Evolutionary conservation across 805 yeast genomes (phyloP).

Genomic region (Zygoascus ofunaensis): DNA sequence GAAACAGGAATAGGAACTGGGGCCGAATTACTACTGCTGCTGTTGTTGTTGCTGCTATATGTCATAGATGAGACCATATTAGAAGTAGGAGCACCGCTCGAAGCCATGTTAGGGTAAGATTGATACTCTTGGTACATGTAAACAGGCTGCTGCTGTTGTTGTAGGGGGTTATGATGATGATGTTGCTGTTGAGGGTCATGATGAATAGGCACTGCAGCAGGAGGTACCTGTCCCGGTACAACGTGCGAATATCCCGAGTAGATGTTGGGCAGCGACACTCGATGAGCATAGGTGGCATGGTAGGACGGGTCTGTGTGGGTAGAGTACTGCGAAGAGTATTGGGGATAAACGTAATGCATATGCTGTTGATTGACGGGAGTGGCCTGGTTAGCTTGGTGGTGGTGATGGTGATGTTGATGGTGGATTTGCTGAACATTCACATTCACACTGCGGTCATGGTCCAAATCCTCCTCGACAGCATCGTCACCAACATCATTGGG

Average conservation of each 20-base stretch:
- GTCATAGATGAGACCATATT: too few species aligned
- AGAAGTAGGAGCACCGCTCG: too few species aligned
- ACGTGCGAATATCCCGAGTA: slow-evolving; percentile 9
- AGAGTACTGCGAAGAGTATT: not conserved
- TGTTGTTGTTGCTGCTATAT: too few species aligned
- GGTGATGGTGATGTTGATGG: not conserved
- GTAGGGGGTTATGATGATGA: too few species aligned
- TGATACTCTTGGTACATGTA: slow-evolving; percentile 10
- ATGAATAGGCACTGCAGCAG: too few species aligned
- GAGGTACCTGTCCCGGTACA: too few species aligned
- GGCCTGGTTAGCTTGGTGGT: not conserved
- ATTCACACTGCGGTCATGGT: not conserved
- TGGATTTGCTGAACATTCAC: not conserved
- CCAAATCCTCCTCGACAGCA: not conserved
- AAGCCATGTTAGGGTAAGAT: not conserved
- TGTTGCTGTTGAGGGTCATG: too few species aligned
- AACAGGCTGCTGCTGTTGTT: slow-evolving; percentile 4
- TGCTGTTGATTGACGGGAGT: slow-evolving; percentile 6
- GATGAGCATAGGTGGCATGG: slow-evolving; percentile 12
- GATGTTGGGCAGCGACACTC: slow-evolving; percentile 21
- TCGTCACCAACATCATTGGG: not conserved
- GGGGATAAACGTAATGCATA: not conserved
- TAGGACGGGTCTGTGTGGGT: not conserved
- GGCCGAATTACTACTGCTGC: slow-evolving; percentile 3
- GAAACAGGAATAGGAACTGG: slow-evolving; percentile 5